phyloP scores from a whole-genome alignment of 1,139 yeast species.

The Pichia sp. region DNA sequence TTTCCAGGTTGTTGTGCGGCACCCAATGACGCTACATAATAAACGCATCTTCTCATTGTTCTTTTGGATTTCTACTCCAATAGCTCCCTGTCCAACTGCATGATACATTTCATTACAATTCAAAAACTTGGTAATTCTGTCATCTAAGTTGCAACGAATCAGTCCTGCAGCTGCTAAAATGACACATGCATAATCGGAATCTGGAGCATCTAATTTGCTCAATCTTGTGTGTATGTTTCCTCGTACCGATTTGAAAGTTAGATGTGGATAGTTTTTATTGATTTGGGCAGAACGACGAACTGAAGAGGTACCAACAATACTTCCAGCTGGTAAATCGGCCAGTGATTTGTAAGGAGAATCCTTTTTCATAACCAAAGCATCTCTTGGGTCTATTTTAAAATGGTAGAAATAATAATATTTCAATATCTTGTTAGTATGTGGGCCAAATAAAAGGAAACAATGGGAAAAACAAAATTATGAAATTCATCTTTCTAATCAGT shows the following conservation, averaged over 20 bases:
- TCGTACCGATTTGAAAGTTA: conserved; percentile 72
- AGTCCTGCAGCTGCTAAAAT: conserved; percentile 93
- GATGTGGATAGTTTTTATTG: conserved; percentile 52
- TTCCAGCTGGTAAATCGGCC: conserved; percentile 74
- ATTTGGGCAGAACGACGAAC: conserved; percentile 85
- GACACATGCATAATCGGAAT: conserved; percentile 67
- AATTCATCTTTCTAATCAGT: conserved; percentile 8
- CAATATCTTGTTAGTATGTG: conserved; percentile 13
- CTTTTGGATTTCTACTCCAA: conserved; percentile 83
- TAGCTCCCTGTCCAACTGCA: conserved; percentile 97
- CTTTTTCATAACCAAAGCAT: conserved; percentile 78
- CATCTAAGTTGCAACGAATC: conserved; percentile 61
- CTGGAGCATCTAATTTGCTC: conserved; percentile 66
- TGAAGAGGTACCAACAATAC: conserved; percentile 91
- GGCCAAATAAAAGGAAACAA: neutral
- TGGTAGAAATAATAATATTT: neutral
- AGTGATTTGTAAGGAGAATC: conserved; percentile 61
- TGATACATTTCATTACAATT: conserved; percentile 86
- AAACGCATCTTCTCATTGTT: conserved; percentile 56
- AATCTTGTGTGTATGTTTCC: conserved; percentile 86
- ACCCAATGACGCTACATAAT: conserved; percentile 61
- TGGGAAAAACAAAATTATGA: neutral
- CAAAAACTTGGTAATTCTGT: conserved; percentile 64
- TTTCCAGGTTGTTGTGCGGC: conserved; percentile 62
- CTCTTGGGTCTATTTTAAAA: conserved; percentile 62